Conservation (phyloP, 306 rosid genomes). For the Cucumis melo region DNA sequence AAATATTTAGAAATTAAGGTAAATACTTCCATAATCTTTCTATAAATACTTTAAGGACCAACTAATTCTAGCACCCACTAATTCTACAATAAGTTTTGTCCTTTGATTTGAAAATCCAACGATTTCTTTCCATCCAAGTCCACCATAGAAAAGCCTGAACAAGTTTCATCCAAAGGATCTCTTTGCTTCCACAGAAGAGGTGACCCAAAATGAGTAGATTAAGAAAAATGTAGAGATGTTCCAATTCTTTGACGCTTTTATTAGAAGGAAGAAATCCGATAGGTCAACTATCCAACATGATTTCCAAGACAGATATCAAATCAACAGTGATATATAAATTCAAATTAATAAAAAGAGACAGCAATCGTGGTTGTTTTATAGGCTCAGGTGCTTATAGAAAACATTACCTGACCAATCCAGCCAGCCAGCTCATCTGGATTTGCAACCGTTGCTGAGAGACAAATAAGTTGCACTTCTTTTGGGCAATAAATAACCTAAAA, state of each 20-base stretch:
- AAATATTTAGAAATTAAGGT: too few relatives aligned
- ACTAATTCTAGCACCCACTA: too few relatives aligned
- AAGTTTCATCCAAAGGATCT: neutral
- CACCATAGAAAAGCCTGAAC: neutral
- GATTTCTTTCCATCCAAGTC: neutral
- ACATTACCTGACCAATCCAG: slow-evolving; percentile 91
- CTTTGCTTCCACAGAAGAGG: neutral
- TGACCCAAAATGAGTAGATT: neutral
- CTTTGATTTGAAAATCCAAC: too few relatives aligned
- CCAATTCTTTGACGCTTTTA: neutral
- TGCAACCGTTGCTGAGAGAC: slow-evolving; percentile 83
- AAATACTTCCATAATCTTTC: too few relatives aligned
- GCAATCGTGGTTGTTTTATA: neutral
- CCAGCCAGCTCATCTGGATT: slow-evolving; percentile 96
- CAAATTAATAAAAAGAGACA: neutral
- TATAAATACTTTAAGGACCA: too few relatives aligned
- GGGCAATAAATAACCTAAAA: slow-evolving; percentile 83
- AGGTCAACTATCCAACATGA: neutral
- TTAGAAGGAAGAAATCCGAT: neutral
- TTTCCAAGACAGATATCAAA: neutral
- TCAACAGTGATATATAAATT: too few relatives aligned
- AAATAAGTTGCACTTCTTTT: slow-evolving; percentile 75
- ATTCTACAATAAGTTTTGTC: too few relatives aligned
- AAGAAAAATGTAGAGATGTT: neutral
- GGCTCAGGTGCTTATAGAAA: neutral